Base-by-base conservation (phyloP, 2,329 filamentous ascomycete genomes). In the Xylaria sp. region DNA sequence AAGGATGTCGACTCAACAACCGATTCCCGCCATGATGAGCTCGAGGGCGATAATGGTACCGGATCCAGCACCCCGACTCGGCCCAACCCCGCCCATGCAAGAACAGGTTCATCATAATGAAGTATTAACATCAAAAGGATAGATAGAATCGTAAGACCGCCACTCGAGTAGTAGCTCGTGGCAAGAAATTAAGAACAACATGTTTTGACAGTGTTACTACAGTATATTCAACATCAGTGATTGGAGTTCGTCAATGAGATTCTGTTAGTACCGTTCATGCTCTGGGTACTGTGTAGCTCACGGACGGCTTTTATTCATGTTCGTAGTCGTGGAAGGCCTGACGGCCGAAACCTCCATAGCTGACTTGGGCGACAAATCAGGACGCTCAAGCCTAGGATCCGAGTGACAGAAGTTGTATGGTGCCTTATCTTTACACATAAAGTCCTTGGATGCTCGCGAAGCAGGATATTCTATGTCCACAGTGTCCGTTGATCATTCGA, bases 121-220 rank as follows among this genome's bases (percentile, higher is more conserved):
- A 13, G n/a, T 34, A 23, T n/a, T 23, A 20, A 23, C n/a, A n/a
- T 9, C n/a, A 2, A 46, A 37, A 44, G 61, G 23, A 55, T 37
- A 39, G 41, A 54, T 37, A 39, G 41, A 54, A 46, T 20, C 39
- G 25, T 15, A n/a, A 25, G 23, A 50, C 12, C 39, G 20, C 25
- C 15, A 56, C 28, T 23, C 46, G 41, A 34, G 23, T 9, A 9
- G 7, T 13, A 20, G n/a, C 18, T 44, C 13, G 20, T 13, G 48
- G 58, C 12, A 48, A 7, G 23, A 37, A 57, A 20, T 13, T 31
- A 28, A 15, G 20, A 44, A 37, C 13, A 18, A 13, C n/a, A 44
- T 51, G 15, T 13, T 44, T 65, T 41, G 48, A 57, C 52, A 69
- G 62, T 41, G 25, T 48, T 63, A 65, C 23, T 65, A 52, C 12